phyloP scores from a whole-genome alignment of 1,284 basidiomycete genomes.

The Agaricales sp. region DNA sequence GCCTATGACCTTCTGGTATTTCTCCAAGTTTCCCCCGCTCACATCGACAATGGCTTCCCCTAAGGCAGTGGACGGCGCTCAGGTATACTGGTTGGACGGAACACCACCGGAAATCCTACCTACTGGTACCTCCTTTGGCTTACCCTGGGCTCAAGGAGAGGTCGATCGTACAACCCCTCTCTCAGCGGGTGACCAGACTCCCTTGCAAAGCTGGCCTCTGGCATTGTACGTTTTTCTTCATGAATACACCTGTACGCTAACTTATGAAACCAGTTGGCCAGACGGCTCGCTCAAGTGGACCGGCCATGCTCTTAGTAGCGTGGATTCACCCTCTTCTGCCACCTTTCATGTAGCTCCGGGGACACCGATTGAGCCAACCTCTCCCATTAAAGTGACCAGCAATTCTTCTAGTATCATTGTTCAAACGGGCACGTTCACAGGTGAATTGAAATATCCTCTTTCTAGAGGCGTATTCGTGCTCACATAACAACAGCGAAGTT shows the following conservation, averaged over 20 bases:
- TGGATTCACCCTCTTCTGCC: slow-evolving; percentile 14
- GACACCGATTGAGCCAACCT: slow-evolving; percentile 24
- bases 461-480: neutral
- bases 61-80: slow-evolving; percentile 17
- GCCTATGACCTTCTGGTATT: neutral
- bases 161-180: slow-evolving; percentile 29
- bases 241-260: slow-evolving; percentile 2
- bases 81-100: slow-evolving; percentile 26
- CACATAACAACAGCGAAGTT: slow-evolving; percentile 18
- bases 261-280: slow-evolving; percentile 24
- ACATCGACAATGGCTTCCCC: slow-evolving; percentile 5
- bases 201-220: slow-evolving; percentile 30
- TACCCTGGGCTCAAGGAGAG: slow-evolving; percentile 30
- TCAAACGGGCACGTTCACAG: slow-evolving; percentile 26
- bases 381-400: slow-evolving; percentile 23
- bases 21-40: neutral
- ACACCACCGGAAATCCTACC: slow-evolving; percentile 21
- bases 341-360: slow-evolving; percentile 18
- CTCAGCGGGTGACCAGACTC: slow-evolving; percentile 18
- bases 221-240: slow-evolving; percentile 21
- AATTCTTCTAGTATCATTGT: slow-evolving; percentile 19
- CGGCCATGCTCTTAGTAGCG: slow-evolving; percentile 25
- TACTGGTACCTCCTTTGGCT: slow-evolving; percentile 25
- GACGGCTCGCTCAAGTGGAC: slow-evolving; percentile 34
- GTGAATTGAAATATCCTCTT: slow-evolving; percentile 10